Evolutionary conservation across 2,329 filamentous ascomycete genomes (phyloP).

Genomic region (Aspergillus fructus): DNA sequence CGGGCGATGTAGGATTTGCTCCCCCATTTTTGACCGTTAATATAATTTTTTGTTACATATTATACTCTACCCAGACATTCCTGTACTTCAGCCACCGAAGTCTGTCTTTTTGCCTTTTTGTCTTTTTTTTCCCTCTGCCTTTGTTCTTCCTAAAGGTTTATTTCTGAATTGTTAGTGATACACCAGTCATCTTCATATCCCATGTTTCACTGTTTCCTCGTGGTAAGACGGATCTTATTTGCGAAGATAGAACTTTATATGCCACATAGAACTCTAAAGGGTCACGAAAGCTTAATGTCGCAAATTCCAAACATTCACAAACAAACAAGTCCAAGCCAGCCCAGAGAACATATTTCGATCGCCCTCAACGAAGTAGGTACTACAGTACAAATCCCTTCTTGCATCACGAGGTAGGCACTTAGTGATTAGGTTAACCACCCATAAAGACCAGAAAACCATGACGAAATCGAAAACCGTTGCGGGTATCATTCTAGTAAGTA

Average conservation of each 20-base stretch:
- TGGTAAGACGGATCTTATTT: background rate
- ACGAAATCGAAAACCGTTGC: slow-evolving; percentile 20
- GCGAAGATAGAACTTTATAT: background rate
- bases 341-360: too few relatives aligned
- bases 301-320: background rate
- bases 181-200: background rate
- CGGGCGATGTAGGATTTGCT: slow-evolving; percentile 46
- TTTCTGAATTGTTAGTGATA: background rate
- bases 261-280: background rate
- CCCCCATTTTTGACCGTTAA: background rate
- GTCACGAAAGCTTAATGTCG: background rate
- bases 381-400: too few relatives aligned
- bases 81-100: background rate
- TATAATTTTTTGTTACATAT: background rate
- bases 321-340: too few relatives aligned
- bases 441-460: slow-evolving; percentile 8
- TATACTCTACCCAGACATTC: background rate
- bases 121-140: background rate
- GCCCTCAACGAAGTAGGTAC: too few relatives aligned
- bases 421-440: too few relatives aligned
- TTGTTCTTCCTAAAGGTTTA: background rate
- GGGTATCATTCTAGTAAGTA: slow-evolving; percentile 24
- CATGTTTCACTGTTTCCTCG: background rate
- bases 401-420: too few relatives aligned
- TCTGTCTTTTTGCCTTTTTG: background rate